Percentiles rank a stretch among this genome's conserved stretches.
phyloP scores from a whole-genome alignment of 495 filamentous ascomycete genomes.

The Polyplosphaeria fusca region DNA sequence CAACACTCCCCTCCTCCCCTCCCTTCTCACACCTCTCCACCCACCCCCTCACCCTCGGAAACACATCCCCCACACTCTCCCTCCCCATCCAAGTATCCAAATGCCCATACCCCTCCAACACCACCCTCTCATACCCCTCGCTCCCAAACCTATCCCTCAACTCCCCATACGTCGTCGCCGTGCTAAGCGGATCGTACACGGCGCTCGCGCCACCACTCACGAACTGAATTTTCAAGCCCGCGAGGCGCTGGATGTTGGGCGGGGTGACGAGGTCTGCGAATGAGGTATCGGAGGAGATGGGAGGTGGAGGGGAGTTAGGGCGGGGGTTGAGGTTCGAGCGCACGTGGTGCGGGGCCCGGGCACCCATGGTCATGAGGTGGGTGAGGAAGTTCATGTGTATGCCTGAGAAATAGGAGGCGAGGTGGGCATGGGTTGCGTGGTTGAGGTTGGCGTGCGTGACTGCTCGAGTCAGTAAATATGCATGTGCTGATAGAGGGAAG shows the following conservation, averaged over 20 bases:
- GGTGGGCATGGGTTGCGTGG: constrained; percentile 59
- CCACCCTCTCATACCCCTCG: constrained; percentile 49
- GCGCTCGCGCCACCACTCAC: constrained; percentile 59
- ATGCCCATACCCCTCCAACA: constrained; percentile 64
- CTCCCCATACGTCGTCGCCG: constrained; percentile 55
- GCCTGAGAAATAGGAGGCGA: constrained; percentile 60
- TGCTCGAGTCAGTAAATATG: too few species aligned
- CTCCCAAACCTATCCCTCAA: constrained; percentile 54
- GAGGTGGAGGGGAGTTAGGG: not conserved
- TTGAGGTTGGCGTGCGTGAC: constrained; percentile 62
- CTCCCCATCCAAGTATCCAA: constrained; percentile 66
- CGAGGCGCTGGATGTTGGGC: constrained; percentile 49
- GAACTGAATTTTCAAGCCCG: constrained; percentile 56
- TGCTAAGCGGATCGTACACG: constrained; percentile 58
- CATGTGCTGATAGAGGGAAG: too few species aligned
- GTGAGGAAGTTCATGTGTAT: constrained; percentile 59
- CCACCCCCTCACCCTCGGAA: constrained; percentile 56
- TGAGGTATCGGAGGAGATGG: not conserved
- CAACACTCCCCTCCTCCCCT: too few species aligned
- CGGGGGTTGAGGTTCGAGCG: constrained; percentile 44
- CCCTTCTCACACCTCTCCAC: constrained; percentile 4
- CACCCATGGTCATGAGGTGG: constrained; percentile 57
- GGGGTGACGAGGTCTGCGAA: constrained; percentile 44
- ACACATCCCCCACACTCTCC: constrained; percentile 60
- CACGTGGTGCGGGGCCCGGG: constrained; percentile 44